Base-by-base conservation (phyloP, 2,329 filamentous ascomycete species). In the Calonectria fujianensis region DNA sequence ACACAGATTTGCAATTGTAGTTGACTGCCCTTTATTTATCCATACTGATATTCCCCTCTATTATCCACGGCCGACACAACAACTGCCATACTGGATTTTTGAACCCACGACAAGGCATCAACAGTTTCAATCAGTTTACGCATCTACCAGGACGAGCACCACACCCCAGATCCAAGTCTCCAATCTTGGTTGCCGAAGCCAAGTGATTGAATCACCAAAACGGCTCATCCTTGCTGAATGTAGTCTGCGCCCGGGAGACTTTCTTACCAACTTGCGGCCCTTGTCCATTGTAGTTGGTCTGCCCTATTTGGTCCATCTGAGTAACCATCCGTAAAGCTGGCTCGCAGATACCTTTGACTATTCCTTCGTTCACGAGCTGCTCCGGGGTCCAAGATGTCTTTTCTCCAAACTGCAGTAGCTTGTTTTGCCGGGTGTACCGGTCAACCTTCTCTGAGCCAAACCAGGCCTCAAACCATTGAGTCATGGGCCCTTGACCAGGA, bases 271-370 rank as follows among this genome's bases (percentile, higher is more conserved):
- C 69, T 29, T 69, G 61, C 18, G 72, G 66, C 0, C 73, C 73
- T 51, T 80, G 74, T 0, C 73, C 76, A 32, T 83, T 83, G 41
- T 80, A 69, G 45, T 85, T 85, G 2, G 73, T 76, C 5, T 59
- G 41, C 0, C 84, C 84, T 16, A 85, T 75, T 0, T 72, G 50
- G 68, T 85, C 83, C 82, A 85, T 83, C n/a, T 78, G 74, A 1
- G 75, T 69, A 14, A 85, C 72, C 80, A 85, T 83, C 3, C 70
- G 75, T 8, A 85, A 45, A 0, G 81, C 82, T 3, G 82, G 80
- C 16, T 76, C 74, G 52, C 80, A 83, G 7, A 85, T 74, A 14
- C 79, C 76, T 24, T 77, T 75, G 24, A 84, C 77, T 0, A 79
- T 64, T 2, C 78, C 80, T 7, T 80, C 73, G 0, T 65, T 41